Conservation (phyloP, 495 filamentous ascomycete genomes). For the Penicillium soppii region DNA sequence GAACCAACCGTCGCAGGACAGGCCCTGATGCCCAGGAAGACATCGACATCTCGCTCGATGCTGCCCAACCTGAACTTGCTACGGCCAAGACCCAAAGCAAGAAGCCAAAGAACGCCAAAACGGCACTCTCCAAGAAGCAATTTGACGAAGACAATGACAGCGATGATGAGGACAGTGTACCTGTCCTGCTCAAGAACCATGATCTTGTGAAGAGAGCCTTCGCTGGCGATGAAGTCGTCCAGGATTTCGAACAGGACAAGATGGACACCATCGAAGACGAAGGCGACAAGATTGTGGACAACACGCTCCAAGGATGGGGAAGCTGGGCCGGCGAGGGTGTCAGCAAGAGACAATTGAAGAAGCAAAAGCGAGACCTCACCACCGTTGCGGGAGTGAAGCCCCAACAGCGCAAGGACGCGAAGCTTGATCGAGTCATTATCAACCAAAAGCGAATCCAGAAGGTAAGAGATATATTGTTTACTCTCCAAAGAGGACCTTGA, state of each 20-base stretch:
- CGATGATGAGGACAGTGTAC: constrained; percentile 59
- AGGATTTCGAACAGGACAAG: constrained; percentile 82
- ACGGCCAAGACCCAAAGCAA: constrained; percentile 12
- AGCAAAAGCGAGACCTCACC: constrained; percentile 61
- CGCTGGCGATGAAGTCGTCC: constrained; percentile 84
- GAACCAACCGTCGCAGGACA: constrained; percentile 37
- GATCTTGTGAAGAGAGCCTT: constrained; percentile 83
- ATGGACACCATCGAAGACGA: constrained; percentile 69
- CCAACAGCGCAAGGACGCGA: constrained; percentile 76
- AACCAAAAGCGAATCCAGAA: constrained; percentile 91
- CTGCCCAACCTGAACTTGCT: constrained; percentile 22
- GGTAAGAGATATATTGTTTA: constrained; percentile 48
- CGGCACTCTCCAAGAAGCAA: constrained; percentile 16
- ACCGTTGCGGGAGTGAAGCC: constrained; percentile 75
- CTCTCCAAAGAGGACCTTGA: not conserved
- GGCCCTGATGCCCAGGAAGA: constrained; percentile 32
- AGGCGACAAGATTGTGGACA: constrained; percentile 80
- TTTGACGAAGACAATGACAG: constrained; percentile 37
- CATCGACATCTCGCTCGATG: constrained; percentile 39
- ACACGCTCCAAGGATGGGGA: constrained; percentile 90
- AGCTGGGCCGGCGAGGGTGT: constrained; percentile 83
- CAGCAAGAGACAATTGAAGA: constrained; percentile 60
- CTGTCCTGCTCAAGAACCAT: constrained; percentile 71
- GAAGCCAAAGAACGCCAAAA: constrained; percentile 21
- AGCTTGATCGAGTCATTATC: constrained; percentile 81